Evolutionary conservation across 331 rosid genomes (phyloP), one percentile per base, ranked within the genome.

Genomic region (Erythrophleum ivorense): DNA sequence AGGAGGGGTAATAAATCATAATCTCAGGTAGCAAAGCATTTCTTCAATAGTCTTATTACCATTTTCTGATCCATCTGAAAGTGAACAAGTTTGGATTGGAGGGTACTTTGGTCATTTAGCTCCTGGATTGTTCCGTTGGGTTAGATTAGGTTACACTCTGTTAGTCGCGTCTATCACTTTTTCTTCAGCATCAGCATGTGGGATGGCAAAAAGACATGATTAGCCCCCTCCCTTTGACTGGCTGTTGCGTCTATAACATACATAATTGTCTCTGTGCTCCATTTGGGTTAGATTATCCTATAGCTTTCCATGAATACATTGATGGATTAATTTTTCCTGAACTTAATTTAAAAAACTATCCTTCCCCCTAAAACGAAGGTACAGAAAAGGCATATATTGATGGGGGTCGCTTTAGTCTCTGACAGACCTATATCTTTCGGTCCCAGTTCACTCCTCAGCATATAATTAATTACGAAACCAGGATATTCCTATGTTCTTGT

Each of bases 51-150:
- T 76, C 48, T 65, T 58, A 50, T 67, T 48, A 29, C 29, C 29
- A 38, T 79, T 31, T 45, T 66, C 67, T 76, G 86, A 75, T 24
- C 48, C 46, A 31, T 76, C 81, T 80, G 81, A 16, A 80, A 76
- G 71, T 19, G 63, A 62, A 48, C 76, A 34, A 59, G 74, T 69
- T 78, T 77, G 67, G 31, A 43, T 54, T 18, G 34, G 82, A 81
- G 93, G 97, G 92, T 50, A 78, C 50, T 82, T 82, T 76, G 68
- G 98, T 87, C 87, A 88, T 85, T 87, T 81, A 41, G 34, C 43
- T 52, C 31, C 4, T 2, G 3, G 40, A 55, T 53, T 80, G 74
- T 69, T 63, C 79, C 78, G 71, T 52, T 86, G 83, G 40, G 84
- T 73, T 83, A 29, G 85, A 86, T 85, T 78, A 31, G 73, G 84